These are phyloP conservation scores for Trichoderma asperelloides DNA, from an alignment of 495 filamentous ascomycete species.

Conservation along the genomic window DNA sequence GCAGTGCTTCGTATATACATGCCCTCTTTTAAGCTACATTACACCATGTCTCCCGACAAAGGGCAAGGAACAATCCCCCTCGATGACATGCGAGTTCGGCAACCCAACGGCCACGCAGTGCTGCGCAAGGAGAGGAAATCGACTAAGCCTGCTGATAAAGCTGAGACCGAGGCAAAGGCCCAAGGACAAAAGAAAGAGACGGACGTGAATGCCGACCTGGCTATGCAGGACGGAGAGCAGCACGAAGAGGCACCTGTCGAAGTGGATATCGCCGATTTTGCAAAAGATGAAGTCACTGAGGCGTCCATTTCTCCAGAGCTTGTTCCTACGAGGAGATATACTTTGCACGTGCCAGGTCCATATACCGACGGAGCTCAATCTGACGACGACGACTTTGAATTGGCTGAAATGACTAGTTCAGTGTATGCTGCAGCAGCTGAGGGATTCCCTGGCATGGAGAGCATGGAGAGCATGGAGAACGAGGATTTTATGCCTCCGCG, in stretches of 20 bases:
- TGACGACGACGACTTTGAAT: not conserved
- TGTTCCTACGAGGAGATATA: not conserved
- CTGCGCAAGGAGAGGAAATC: not conserved
- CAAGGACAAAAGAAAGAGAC: not conserved
- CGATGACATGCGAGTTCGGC: not conserved
- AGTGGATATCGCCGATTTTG: not conserved
- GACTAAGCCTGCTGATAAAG: not conserved
- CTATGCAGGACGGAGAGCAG: not conserved
- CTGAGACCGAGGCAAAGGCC: not conserved
- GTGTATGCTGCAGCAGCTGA: not conserved
- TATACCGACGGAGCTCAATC: not conserved
- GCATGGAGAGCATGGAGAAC: not conserved
- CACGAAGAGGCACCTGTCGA: not conserved
- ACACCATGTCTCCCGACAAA: constrained; percentile 2
- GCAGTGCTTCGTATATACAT: not conserved
- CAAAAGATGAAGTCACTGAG: not conserved
- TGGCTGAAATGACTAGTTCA: not conserved
- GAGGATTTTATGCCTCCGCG: not conserved
- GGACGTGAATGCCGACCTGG: not conserved
- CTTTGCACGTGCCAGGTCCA: not conserved
- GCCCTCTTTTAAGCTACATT: not conserved
- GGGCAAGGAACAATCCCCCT: not conserved
- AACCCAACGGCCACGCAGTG: not conserved
- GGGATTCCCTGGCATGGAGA: not conserved
- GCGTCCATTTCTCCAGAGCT: not conserved